Evolutionary conservation across 2,329 filamentous ascomycete species (phyloP), one percentile per base, ranked within the genome.

Genomic region (Didymella glomerata): DNA sequence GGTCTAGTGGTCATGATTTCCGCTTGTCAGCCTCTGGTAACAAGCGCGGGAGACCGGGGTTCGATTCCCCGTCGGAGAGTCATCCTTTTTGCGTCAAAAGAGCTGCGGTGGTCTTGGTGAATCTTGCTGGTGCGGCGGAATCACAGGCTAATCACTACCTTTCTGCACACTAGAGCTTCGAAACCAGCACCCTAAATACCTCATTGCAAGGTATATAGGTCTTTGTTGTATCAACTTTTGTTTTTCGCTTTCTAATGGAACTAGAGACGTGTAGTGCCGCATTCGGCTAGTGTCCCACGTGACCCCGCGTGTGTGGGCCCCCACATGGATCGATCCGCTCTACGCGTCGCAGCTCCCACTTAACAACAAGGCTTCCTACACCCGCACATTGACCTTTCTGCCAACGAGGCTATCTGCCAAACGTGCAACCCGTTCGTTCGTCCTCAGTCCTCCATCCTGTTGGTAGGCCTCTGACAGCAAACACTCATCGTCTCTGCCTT

Each of bases 1-100:
- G 49, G 56, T 59, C 48, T 59, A 59, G 56, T 59, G 56, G 56
- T 59, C 56, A 59, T 45, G 48, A 59, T 59, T 59, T 59, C 56
- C 49, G 56, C 56, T 59, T 59, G 56, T 59, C 56, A 59, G 49
- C 28, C 50, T 11, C 13, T 24, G 24, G 40, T 30, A 59, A 45
- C 54, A 28, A 32, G 52, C 56, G 56, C 56, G 49, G 56, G 56
- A 59, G 56, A 45, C 56, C 56, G 49, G 56, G 56, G 56, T 59
- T 59, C 56, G 56, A 59, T 59, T 59, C 56, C 56, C 56, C 49
- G 56, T 54, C 49, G 50, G 56, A 59, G 56, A 59, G 56, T 30
- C 32, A 36, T 53, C 27, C 22, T 56, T 62, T 46, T 54, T 51
- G 44, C 30, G n/a, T 30, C n/a, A n/a, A n/a, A n/a, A n/a, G n/a